Evolutionary conservation across 345 rosid genomes (phyloP).

Genomic region (Hibiscus syriacus): DNA sequence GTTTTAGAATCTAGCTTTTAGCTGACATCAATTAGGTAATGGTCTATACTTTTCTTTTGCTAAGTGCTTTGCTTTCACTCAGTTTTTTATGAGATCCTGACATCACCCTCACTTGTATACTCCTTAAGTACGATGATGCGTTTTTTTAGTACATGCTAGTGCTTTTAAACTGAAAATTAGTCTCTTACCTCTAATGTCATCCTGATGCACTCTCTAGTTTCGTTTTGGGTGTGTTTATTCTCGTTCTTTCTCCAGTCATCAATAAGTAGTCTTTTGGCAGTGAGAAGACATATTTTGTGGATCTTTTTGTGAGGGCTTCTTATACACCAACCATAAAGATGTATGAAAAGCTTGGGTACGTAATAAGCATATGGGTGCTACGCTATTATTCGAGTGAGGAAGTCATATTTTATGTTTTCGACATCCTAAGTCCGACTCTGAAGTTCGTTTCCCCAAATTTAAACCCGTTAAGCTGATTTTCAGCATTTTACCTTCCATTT

Average conservation of each 20-base stretch:
- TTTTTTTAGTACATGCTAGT: not conserved
- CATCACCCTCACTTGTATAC: not conserved
- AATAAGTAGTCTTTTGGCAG: slow-evolving; percentile 28
- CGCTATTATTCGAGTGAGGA: slow-evolving; percentile 95
- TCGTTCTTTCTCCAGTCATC: not conserved
- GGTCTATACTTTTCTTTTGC: not conserved
- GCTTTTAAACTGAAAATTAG: not conserved
- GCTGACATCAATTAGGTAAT: too few species aligned
- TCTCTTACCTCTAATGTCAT: not conserved
- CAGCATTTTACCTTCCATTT: too few species aligned
- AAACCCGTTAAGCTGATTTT: too few species aligned
- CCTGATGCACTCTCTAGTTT: too few species aligned
- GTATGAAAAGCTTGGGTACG: slow-evolving; percentile 97
- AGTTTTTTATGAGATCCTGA: not conserved
- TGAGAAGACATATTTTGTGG: slow-evolving; percentile 88
- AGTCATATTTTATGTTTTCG: too few species aligned
- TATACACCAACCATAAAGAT: slow-evolving; percentile 88
- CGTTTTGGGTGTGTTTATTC: not conserved
- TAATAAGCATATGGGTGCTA: slow-evolving; percentile 76
- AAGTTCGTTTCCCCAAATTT: too few species aligned
- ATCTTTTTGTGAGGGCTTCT: slow-evolving; percentile 93
- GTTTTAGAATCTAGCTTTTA: too few species aligned
- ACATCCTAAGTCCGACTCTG: too few species aligned
- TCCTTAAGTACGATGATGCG: not conserved
- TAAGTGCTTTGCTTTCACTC: not conserved